Percentiles rank a stretch among this genome's conserved stretches.
These are phyloP conservation scores for Anaeramoeba ignava DNA, from an alignment of 78 protist species.

Conservation along the genomic window DNA sequence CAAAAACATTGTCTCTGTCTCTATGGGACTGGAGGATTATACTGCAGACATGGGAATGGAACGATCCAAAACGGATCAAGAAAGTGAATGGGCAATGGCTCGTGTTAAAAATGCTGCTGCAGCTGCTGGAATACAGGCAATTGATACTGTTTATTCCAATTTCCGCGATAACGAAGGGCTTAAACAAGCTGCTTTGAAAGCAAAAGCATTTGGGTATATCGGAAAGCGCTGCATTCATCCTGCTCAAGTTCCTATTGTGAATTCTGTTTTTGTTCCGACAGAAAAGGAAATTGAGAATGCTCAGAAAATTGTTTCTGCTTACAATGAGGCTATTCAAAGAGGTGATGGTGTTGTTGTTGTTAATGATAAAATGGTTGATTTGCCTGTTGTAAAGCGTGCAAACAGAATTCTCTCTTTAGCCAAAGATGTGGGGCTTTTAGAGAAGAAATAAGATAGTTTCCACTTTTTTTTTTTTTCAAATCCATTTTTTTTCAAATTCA, in stretches of 20 bases:
- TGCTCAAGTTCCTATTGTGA: background rate
- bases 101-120: slow-evolving; percentile 24
- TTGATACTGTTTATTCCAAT: slow-evolving; percentile 8
- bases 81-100: slow-evolving; percentile 16
- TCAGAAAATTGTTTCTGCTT: background rate
- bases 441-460: too few relatives aligned
- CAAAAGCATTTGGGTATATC: slow-evolving; percentile 1
- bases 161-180: slow-evolving; percentile 20
- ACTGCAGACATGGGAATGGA: slow-evolving; percentile 6
- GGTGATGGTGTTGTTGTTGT: slow-evolving; percentile 7
- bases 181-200: background rate
- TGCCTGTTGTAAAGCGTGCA: slow-evolving; percentile 22
- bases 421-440: too few relatives aligned
- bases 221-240: slow-evolving; percentile 25
- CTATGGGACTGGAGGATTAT: slow-evolving; percentile 33
- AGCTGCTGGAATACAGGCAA: slow-evolving; percentile 9
- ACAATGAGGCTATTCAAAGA: background rate
- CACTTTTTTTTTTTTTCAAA: too few relatives aligned
- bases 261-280: slow-evolving; percentile 9
- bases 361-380: slow-evolving; percentile 18
- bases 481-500: too few relatives aligned
- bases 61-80: slow-evolving; percentile 15
- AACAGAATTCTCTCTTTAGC: background rate
- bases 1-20: background rate
- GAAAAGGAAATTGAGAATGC: background rate